These are phyloP conservation scores for Ceratocystis lukuohia DNA, from an alignment of 2,329 filamentous ascomycete species.

Conservation along the genomic window DNA sequence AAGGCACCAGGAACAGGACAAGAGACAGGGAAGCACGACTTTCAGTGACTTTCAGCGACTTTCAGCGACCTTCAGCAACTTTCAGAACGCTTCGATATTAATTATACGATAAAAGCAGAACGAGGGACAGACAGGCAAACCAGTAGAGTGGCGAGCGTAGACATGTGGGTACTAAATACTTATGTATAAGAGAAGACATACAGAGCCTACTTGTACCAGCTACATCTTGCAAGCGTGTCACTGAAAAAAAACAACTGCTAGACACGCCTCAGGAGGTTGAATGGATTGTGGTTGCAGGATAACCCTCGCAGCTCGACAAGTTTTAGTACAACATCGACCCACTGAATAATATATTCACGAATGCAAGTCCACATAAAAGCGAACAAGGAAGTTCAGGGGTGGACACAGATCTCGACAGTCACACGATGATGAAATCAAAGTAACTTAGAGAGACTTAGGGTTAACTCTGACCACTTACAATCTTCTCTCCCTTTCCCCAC, in stretches of 20 bases:
- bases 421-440: background rate
- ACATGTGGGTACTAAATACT: too few relatives aligned
- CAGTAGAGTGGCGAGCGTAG: too few relatives aligned
- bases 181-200: too few relatives aligned
- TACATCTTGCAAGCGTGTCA: background rate
- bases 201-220: too few relatives aligned
- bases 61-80: background rate
- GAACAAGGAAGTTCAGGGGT: background rate
- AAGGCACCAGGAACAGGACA: constrained; percentile 15
- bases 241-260: background rate
- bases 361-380: background rate
- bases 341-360: background rate
- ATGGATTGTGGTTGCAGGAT: background rate
- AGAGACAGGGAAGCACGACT: constrained; percentile 17
- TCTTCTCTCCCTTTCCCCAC: background rate
- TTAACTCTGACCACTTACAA: background rate
- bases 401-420: background rate
- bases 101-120: too few relatives aligned
- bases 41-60: background rate
- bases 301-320: background rate
- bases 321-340: background rate
- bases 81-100: background rate
- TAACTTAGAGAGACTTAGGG: background rate
- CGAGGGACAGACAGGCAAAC: background rate
- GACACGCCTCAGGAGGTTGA: background rate